phyloP scores from a whole-genome alignment of 768 basidiomycete species.

The Trametes elegans region DNA sequence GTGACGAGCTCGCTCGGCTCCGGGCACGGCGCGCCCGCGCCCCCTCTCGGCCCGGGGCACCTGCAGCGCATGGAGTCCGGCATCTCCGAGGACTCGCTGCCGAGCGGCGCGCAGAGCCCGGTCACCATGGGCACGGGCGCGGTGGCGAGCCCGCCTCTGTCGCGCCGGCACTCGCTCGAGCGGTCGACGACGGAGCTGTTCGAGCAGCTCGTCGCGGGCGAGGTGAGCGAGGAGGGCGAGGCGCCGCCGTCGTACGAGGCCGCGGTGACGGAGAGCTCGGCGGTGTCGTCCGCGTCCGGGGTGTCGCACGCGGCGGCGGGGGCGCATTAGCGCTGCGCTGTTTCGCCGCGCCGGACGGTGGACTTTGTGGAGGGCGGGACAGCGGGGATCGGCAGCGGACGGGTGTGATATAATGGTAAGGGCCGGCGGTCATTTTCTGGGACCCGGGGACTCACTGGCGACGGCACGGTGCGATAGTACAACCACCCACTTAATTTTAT shows the following conservation, averaged over 20 bases:
- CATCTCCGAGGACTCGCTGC: slow-evolving; percentile 4
- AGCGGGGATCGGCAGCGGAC: no score
- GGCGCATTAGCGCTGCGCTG: not conserved
- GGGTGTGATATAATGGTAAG: no score
- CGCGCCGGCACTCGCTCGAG: slow-evolving; percentile 31
- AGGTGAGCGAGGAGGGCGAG: slow-evolving; percentile 79
- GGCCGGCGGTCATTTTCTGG: no score
- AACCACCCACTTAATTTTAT: no score
- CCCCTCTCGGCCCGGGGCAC: slow-evolving; percentile 1
- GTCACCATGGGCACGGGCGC: not conserved
- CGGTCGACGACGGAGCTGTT: slow-evolving; percentile 47
- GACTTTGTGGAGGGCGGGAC: no score
- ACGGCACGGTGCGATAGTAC: no score
- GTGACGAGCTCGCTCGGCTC: slow-evolving; percentile 11
- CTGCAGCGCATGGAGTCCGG: slow-evolving; percentile 7
- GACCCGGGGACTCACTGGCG: no score
- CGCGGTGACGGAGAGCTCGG: slow-evolving; percentile 1
- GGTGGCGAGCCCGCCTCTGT: slow-evolving; percentile 7
- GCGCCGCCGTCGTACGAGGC: slow-evolving; percentile 74
- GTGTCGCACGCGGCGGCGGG: not conserved
- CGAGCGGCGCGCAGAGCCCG: slow-evolving; percentile 6
- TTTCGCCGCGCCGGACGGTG: no score
- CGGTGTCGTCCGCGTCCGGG: no score
- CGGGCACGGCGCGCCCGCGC: no score
- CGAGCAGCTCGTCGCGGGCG: slow-evolving; percentile 79